Conservation (phyloP, 202 grass and related monocot genomes). For the Setaria viridis region DNA sequence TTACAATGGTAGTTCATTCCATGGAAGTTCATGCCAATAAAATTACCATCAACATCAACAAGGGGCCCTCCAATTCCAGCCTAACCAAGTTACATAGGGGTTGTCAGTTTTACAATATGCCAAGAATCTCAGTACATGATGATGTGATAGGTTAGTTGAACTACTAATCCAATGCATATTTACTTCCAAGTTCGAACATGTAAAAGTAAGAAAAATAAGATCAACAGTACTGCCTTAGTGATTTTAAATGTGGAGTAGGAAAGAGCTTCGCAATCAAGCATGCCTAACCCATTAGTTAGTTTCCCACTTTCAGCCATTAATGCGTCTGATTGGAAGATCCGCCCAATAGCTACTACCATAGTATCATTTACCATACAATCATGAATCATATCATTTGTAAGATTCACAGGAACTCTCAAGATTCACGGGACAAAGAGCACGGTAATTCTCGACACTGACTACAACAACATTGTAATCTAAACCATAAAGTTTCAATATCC, state of each 20-base stretch:
- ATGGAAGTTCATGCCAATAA: conserved; percentile 39
- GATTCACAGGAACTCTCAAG: neutral
- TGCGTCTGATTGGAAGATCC: neutral
- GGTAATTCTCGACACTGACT: neutral
- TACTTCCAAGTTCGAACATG: too few relatives aligned
- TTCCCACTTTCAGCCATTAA: conserved; percentile 24
- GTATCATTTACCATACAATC: neutral
- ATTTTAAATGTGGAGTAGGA: conserved; percentile 24
- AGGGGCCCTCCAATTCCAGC: conserved; percentile 36
- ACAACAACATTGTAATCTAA: neutral
- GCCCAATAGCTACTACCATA: neutral
- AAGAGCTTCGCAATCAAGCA: neutral
- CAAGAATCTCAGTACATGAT: neutral
- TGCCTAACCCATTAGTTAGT: neutral
- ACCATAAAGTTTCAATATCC: neutral
- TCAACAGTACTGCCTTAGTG: conserved; percentile 3
- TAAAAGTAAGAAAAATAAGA: neutral
- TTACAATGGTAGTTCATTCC: neutral
- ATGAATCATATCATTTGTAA: too few relatives aligned
- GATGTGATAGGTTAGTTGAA: too few relatives aligned
- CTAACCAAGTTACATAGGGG: neutral
- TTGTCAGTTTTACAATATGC: neutral
- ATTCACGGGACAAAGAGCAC: neutral
- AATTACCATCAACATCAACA: conserved; percentile 6
- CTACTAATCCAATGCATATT: neutral